Evolutionary conservation across 768 basidiomycete species (phyloP), one percentile per base, ranked within the genome.

Genomic region (Hericium alpestre): DNA sequence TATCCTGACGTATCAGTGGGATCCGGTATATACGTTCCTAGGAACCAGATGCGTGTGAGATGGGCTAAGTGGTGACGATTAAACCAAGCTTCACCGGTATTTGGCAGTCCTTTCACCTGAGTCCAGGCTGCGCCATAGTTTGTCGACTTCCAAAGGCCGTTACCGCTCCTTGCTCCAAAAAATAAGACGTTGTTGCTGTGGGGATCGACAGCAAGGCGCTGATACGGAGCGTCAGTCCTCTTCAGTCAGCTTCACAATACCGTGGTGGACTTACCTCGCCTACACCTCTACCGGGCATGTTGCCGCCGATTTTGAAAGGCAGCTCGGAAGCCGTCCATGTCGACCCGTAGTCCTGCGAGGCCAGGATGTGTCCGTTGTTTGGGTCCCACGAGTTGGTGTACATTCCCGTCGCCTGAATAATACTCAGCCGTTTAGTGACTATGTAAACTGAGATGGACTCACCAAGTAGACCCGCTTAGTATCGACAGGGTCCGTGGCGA

Each of bases 231-330:
- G 49, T 53, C 27, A 51, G n/a, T 16, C 32, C 22, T 38, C 9
- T n/a, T 32, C 32, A 32, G 32, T 32, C 27, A 3, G 1, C 27
- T 9, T 32, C 27, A 52, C 3, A 32, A 32, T 32, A 2, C 8
- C 32, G 9, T 32, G 32, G 9, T 32, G 32, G 32, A 10, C 32
- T 32, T 64, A 78, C 79, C 71, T 80, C 79, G 65, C 80, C 77
- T 76, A 83, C 77, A 64, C 82, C 84, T 65, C 83, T 80, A 52
- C 82, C 83, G 38, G 82, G 83, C 82, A 82, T 83, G 65, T 84
- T 83, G 8, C 82, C 82, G 37, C 83, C 82, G 37, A 83, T 77
- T 61, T 86, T 86, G 75, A 85, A 84, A 0, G 83, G 78, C 0
- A 86, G 67, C 7, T 66, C 61, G 6, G 80, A 77, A 2, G 74